These are phyloP conservation scores for Sugiyamaella paludigena DNA, from an alignment of 1,139 yeast species.

Conservation along the genomic window DNA sequence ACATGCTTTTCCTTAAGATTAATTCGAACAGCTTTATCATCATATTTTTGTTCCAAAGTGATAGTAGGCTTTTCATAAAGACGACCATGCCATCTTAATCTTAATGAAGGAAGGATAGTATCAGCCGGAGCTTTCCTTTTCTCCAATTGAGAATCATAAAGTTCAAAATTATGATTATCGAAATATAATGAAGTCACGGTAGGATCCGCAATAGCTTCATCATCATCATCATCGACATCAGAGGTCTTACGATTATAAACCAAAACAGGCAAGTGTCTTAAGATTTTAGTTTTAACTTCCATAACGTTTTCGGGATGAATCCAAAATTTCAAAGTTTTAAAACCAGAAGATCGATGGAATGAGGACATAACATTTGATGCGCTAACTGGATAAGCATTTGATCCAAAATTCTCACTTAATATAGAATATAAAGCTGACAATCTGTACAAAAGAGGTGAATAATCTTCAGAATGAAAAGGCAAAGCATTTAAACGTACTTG, in stretches of 20 bases:
- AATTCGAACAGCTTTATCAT: constrained; percentile 58
- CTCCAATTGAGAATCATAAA: constrained; percentile 80
- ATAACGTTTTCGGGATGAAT: constrained; percentile 91
- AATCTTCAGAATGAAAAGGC: constrained; percentile 94
- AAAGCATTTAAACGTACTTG: constrained; percentile 82
- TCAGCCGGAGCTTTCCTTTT: constrained; percentile 50
- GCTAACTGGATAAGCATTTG: constrained; percentile 26
- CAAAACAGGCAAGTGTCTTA: constrained; percentile 89
- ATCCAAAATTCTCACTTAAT: constrained; percentile 60
- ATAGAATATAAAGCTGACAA: constrained; percentile 78
- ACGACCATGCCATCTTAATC: constrained; percentile 90
- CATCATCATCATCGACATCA: constrained; percentile 40
- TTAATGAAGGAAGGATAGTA: constrained; percentile 58
- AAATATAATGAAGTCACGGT: constrained; percentile 83
- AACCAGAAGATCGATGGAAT: constrained; percentile 50
- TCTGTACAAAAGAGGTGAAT: constrained; percentile 84
- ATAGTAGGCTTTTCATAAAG: constrained; percentile 73
- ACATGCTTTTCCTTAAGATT: constrained; percentile 76
- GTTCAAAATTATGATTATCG: constrained; percentile 77
- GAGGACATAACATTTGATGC: constrained; percentile 35
- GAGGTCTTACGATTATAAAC: constrained; percentile 54
- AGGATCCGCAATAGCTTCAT: constrained; percentile 58
- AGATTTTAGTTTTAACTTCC: constrained; percentile 93
- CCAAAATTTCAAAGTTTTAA: constrained; percentile 88
- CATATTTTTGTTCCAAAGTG: constrained; percentile 68